Evolutionary conservation across 1,284 basidiomycete species (phyloP), one percentile per base, ranked within the genome.

Genomic region (Ustilago shanxiensis): DNA sequence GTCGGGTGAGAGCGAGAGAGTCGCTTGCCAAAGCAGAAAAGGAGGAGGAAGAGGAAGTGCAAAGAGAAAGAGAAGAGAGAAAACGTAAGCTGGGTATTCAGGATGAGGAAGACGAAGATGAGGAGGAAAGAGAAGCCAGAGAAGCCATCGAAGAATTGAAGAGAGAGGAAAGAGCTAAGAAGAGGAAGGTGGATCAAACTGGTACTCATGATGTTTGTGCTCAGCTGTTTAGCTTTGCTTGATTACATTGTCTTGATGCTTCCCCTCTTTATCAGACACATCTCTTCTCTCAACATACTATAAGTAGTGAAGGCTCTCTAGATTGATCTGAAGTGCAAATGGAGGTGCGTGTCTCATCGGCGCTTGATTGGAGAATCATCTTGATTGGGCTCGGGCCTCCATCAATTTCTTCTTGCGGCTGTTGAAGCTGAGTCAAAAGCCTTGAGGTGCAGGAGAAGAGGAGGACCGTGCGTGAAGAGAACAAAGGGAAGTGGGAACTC

Each of bases 101-200:
- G 6, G 41, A 9, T 52, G 47, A 26, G 57, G 57, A 3, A 13
- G 65, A 68, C 0, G 66, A 69, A 20, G 68, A 71, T 33, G 68
- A 62, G 13, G 68, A 76, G 7, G 72, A 76, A 51, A 41, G 50
- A 18, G 70, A 77, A 24, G 75, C 75, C 4, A 62, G 75, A 6
- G 62, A 72, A 52, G 75, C 75, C 1, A 77, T 77, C 35, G 66
- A 72, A 41, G 66, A 68, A 54, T 35, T 77, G 53, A 77, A 70
- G 64, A 33, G 66, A 3, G 56, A 60, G 16, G 70, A 77, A 52
- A 61, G 75, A 33, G 67, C 66, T 16, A 77, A 77, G 60, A 77
- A 77, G 64, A 35, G 66, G n/a, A 69, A 67, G 33, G 58, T 70
- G 29, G 70, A 77, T 44, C 60, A 66, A 51, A 73, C 75, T 6